Percentiles rank a stretch among this genome's conserved stretches.
Conservation (phyloP, 1,284 basidiomycete genomes). For the Ustilago sp. region DNA sequence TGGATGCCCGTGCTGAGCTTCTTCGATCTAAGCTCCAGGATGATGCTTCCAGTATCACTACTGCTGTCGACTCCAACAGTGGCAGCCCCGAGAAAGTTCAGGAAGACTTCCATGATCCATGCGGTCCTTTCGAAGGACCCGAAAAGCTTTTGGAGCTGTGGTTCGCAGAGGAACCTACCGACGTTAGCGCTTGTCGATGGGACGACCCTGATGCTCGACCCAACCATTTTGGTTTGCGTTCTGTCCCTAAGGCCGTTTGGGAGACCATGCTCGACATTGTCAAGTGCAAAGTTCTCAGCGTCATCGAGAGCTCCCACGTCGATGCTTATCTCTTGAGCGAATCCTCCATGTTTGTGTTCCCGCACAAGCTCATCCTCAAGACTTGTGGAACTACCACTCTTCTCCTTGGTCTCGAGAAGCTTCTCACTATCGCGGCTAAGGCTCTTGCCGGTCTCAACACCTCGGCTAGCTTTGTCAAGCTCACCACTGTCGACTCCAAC, state of each 20-base stretch:
- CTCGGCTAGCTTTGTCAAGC: conserved; percentile 35
- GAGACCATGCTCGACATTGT: conserved; percentile 98
- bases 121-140: conserved; percentile 73
- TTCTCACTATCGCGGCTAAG: conserved; percentile 81
- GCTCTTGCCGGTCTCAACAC: conserved; percentile 71
- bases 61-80: conserved; percentile 45
- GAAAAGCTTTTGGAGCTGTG: conserved; percentile 98
- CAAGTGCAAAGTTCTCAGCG: conserved; percentile 94
- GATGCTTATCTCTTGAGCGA: conserved; percentile 98
- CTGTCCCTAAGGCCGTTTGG: conserved; percentile 83
- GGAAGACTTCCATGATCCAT: conserved; percentile 49
- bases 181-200: conserved; percentile 45
- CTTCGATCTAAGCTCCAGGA: conserved; percentile 36
- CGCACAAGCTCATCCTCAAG: conserved; percentile 96
- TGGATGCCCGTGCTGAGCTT: conserved; percentile 45
- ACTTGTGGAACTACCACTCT: conserved; percentile 99
- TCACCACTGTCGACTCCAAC: conserved; percentile 22
- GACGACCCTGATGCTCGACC: conserved; percentile 41
- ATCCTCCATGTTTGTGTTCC: conserved; percentile 95
- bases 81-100: conserved; percentile 33
- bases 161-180: conserved; percentile 79
- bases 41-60: conserved; percentile 39
- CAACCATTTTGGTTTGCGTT: conserved; percentile 76
- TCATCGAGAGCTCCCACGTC: conserved; percentile 84
- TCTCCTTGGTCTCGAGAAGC: conserved; percentile 77